Conservation (phyloP, 495 filamentous ascomycete genomes). For the Xylaria bambusicola region DNA sequence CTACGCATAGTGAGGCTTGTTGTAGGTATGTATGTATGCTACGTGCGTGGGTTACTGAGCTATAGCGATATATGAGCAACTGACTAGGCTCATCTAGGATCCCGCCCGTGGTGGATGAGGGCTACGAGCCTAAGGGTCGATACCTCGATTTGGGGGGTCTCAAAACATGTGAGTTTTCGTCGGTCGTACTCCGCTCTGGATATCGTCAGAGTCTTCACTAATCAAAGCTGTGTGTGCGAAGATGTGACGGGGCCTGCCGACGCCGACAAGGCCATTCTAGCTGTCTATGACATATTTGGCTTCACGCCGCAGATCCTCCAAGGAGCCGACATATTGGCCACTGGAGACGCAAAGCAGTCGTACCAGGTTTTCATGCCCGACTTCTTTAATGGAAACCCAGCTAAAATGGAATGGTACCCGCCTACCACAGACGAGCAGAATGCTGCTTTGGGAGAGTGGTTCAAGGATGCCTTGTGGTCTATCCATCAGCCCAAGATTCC, state of each 20-base stretch:
- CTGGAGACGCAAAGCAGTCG: conserved; percentile 40
- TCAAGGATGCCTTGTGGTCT: conserved; percentile 13
- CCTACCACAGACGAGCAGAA: conserved; percentile 23
- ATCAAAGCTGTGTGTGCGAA: conserved; percentile 21
- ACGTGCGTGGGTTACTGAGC: background rate
- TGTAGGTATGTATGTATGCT: conserved; percentile 20
- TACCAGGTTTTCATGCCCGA: conserved; percentile 62
- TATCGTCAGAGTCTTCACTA: background rate
- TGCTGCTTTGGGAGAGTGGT: conserved; percentile 18
- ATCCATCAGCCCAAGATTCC: conserved; percentile 19
- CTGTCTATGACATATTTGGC: conserved; percentile 61
- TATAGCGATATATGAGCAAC: background rate
- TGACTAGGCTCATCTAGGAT: conserved; percentile 22
- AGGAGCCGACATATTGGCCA: conserved; percentile 59
- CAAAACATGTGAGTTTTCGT: conserved; percentile 65
- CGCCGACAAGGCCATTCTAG: conserved; percentile 55
- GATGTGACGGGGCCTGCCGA: conserved; percentile 56
- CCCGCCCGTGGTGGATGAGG: conserved; percentile 58
- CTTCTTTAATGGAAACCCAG: conserved; percentile 55
- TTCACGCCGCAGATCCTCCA: conserved; percentile 58
- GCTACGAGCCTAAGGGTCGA: conserved; percentile 61
- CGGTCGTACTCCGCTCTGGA: no score
- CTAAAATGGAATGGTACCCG: conserved; percentile 26
- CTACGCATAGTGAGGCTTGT: conserved; percentile 22
- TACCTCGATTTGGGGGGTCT: conserved; percentile 62